A percentile compares a stretch with the other conserved stretches of the same genome.
phyloP scores from a whole-genome alignment of 805 yeast genomes.

The Barnettozyma pratensis region DNA sequence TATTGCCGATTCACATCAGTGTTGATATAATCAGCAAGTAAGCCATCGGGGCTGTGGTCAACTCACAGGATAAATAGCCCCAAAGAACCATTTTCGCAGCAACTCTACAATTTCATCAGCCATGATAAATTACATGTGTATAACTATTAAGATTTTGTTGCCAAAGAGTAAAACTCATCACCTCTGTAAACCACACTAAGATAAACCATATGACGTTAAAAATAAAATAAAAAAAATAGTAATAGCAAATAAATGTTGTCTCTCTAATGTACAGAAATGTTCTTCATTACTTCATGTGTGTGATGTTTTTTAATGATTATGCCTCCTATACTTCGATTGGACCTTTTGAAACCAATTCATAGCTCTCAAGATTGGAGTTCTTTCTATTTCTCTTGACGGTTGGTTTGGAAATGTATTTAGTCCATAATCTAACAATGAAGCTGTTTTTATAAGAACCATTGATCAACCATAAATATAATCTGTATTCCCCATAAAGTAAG shows the following conservation, averaged over 20 bases:
- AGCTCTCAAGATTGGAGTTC: conserved; percentile 21
- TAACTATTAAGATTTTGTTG: too few species aligned
- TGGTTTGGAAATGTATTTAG: conserved; percentile 13
- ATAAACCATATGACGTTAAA: background rate
- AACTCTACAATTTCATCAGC: too few species aligned
- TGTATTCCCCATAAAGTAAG: conserved; percentile 42
- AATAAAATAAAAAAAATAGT: background rate
- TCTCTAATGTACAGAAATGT: background rate
- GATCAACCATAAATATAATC: conserved; percentile 37
- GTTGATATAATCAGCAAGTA: too few species aligned
- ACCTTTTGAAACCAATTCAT: conserved; percentile 13
- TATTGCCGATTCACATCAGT: too few species aligned
- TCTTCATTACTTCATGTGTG: background rate
- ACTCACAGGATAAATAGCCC: too few species aligned
- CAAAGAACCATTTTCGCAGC: too few species aligned
- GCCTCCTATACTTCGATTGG: background rate
- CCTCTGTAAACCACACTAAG: background rate
- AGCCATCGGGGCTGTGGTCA: too few species aligned
- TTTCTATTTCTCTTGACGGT: conserved; percentile 24
- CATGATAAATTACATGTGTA: too few species aligned
- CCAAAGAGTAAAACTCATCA: too few species aligned
- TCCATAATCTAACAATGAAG: conserved; percentile 12
- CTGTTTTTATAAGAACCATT: conserved; percentile 24
- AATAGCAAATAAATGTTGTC: background rate
- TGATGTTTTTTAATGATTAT: background rate